Evolutionary conservation across 2,329 filamentous ascomycete species (phyloP).

Genomic region (Diatrype stigma): DNA sequence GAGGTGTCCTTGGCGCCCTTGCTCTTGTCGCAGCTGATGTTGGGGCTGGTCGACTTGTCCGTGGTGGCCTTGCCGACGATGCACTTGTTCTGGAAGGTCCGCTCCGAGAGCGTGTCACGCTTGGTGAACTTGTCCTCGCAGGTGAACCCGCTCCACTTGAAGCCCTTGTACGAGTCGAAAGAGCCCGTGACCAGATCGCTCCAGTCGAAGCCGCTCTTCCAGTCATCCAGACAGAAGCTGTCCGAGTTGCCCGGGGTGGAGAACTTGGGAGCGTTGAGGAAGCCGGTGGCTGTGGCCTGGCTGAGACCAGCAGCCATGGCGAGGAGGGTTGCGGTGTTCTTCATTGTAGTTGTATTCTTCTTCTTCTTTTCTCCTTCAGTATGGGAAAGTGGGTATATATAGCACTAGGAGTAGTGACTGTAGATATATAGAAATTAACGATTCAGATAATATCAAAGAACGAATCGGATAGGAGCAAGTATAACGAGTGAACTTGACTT

Average conservation of each 20-base stretch:
- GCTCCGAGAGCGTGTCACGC: conserved; percentile 52
- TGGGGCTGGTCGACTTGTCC: conserved; percentile 47
- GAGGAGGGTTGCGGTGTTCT: conserved; percentile 44
- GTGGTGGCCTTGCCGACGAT: conserved; percentile 52
- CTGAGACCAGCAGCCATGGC: conserved; percentile 48
- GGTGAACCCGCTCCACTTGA: conserved; percentile 68
- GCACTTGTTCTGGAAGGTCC: conserved; percentile 53
- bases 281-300: conserved; percentile 43
- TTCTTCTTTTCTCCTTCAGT: conserved; percentile 1
- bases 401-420: conserved; percentile 14
- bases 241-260: conserved; percentile 66
- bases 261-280: conserved; percentile 45
- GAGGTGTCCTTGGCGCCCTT: conserved; percentile 61
- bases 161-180: conserved; percentile 66
- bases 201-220: conserved; percentile 71
- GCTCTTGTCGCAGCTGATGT: conserved; percentile 49
- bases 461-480: conserved; percentile 39
- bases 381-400: conserved; percentile 5
- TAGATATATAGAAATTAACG: conserved; percentile 15
- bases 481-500: conserved; percentile 55
- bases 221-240: conserved; percentile 71
- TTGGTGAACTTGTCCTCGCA: conserved; percentile 58
- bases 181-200: conserved; percentile 54
- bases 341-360: conserved; percentile 38
- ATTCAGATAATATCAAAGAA: conserved; percentile 23